Conservation (phyloP, 2,329 filamentous ascomycete species). For the Passalora sequoiae region DNA sequence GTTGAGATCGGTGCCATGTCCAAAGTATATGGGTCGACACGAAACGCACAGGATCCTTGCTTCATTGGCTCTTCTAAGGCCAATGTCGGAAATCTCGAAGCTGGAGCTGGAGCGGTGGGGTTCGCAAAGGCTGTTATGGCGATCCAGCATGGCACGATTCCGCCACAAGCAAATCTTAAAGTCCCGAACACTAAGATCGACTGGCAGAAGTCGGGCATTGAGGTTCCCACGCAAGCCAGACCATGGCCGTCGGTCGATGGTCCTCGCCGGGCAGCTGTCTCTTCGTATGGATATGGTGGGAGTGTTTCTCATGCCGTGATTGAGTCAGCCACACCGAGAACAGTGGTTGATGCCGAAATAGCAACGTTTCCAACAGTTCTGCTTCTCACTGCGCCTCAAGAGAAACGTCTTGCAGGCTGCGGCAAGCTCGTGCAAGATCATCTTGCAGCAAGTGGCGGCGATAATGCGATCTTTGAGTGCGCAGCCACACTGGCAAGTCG, state of each 20-base stretch:
- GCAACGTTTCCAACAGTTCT: too few species aligned
- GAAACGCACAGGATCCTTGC: not conserved
- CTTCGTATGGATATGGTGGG: constrained; percentile 60
- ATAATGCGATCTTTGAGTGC: too few species aligned
- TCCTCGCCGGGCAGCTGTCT: too few species aligned
- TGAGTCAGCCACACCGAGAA: constrained; percentile 48
- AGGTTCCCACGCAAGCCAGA: too few species aligned
- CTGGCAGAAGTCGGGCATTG: constrained; percentile 10
- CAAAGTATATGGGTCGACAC: not conserved
- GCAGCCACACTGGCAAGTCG: too few species aligned
- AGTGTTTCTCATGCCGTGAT: constrained; percentile 55
- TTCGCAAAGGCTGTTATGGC: not conserved
- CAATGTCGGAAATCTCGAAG: not conserved
- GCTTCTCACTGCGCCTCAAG: too few species aligned
- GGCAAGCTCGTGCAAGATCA: too few species aligned
- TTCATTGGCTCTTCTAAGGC: not conserved
- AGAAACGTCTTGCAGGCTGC: too few species aligned
- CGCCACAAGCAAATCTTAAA: not conserved
- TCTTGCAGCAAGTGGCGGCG: too few species aligned
- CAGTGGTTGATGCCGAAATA: too few species aligned
- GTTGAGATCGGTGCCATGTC: not conserved
- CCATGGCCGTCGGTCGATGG: too few species aligned
- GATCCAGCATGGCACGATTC: not conserved
- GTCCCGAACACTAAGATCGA: not conserved
- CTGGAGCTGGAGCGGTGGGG: not conserved